These are phyloP conservation scores for Lactarius hengduanensis DNA, from an alignment of 768 basidiomycete species.

Conservation along the genomic window DNA sequence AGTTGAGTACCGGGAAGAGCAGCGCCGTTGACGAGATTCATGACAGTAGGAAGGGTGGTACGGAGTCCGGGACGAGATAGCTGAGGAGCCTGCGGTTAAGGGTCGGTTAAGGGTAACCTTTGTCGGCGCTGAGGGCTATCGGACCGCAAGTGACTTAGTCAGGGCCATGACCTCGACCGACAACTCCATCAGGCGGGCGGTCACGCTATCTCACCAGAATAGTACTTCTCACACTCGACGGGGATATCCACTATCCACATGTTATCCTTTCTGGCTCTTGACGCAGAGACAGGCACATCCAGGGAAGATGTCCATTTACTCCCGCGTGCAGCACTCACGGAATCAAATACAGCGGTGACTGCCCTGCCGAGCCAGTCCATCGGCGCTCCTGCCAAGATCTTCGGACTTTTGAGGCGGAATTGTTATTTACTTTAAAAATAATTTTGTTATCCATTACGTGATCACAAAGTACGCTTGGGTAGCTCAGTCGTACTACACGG, in stretches of 20 bases:
- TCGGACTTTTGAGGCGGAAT: slow-evolving; percentile 1
- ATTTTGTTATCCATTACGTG: slow-evolving; percentile 3
- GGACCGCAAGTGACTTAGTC: background rate
- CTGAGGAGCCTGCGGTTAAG: slow-evolving; percentile 11
- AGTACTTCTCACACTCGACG: background rate
- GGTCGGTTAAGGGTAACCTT: slow-evolving; percentile 15
- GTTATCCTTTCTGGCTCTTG: background rate
- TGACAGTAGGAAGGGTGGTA: slow-evolving; percentile 3
- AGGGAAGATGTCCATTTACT: background rate
- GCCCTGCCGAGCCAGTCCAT: background rate
- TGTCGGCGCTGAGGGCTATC: background rate
- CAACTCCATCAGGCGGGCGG: background rate
- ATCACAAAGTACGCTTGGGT: background rate
- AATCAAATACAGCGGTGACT: background rate
- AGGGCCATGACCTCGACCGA: background rate
- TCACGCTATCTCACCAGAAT: no score
- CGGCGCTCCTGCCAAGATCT: background rate
- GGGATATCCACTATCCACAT: background rate
- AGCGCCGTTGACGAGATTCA: slow-evolving; percentile 30
- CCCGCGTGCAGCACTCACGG: background rate
- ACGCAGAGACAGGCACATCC: background rate
- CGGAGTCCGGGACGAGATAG: slow-evolving; percentile 19
- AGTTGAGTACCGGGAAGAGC: slow-evolving; percentile 13
- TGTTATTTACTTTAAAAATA: background rate
- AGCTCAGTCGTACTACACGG: background rate